Conservation (phyloP, 2,329 filamentous ascomycete genomes). For the Drechslerella coelobrocha region DNA sequence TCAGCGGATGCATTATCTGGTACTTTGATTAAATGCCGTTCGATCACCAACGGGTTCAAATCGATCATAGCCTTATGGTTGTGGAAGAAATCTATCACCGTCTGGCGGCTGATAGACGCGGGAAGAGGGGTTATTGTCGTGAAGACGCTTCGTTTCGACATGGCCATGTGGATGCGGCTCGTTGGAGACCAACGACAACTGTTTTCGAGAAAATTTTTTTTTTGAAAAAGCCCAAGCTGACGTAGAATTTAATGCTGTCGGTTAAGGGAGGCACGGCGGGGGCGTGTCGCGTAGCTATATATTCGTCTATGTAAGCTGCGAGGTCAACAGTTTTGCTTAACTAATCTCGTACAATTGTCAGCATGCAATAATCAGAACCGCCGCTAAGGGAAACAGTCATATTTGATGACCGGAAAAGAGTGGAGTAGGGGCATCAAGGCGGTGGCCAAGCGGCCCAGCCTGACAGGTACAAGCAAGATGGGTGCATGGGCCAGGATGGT, state of each 20-base stretch:
- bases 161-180: conserved; percentile 59
- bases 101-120: conserved; percentile 69
- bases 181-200: background rate
- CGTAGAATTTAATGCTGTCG: background rate
- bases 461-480: background rate
- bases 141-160: conserved; percentile 75
- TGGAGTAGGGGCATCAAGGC: background rate
- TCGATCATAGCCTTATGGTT: conserved; percentile 84
- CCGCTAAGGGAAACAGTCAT: no score
- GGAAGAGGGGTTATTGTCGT: conserved; percentile 82
- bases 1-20: conserved; percentile 72
- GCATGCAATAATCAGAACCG: conserved; percentile 1
- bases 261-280: background rate
- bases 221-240: background rate
- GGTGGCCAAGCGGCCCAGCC: background rate
- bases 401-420: no score
- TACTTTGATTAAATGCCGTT: conserved; percentile 71
- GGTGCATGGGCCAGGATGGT: background rate
- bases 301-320: no score
- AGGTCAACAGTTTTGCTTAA: no score
- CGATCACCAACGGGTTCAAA: conserved; percentile 80
- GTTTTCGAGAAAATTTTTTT: background rate
- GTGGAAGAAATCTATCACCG: conserved; percentile 77
- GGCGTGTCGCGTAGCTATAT: no score
- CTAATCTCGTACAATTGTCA: background rate